Base-by-base conservation (phyloP, 129 eudicot genomes). In the Oenanthe sinensis region DNA sequence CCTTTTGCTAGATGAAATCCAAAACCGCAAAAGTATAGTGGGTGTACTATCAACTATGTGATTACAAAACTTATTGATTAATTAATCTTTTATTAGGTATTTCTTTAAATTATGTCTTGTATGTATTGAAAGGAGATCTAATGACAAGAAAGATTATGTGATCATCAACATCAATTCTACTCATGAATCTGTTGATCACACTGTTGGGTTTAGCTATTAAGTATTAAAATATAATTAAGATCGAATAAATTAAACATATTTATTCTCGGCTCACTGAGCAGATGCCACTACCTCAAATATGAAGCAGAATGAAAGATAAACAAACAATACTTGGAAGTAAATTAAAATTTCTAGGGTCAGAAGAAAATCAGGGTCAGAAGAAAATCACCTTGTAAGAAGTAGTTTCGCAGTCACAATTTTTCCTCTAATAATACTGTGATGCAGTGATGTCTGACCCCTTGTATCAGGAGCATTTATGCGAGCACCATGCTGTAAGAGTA, bases 401-500 rank as follows among this genome's bases (percentile, higher is more conserved):
- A 94, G 84, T 77, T 86, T 92, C 40, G 90, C 89, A 46, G 83
- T 88, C 72, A 78, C 87, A 74, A 76, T 81, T 86, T 90, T 86
- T 78, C 91, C 93, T 81, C 87, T 83, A 16, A 84, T 71, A n/a
- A 94, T 84, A 78, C 92, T 45, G 43, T 91, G 91, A 86, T 94
- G 98, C 81, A 94, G 86, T 36, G 98, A 93, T 58, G 96, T 94
- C 63, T 86, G 96, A 67, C 91, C 96, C 87, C 81, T 90, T 16
- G 86, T 85, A 83, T 94, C 98, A 77, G 82, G 81, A 52, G 90
- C 86, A 71, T 88, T 82, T 5, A 90, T 75, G 71, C 86, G 83
- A 47, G 98, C 97, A 36, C 98, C 98, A 74, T 91, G 86, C 77
- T 91, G 98, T 60, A 94, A 74, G 55, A 94, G 93, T 79, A 94